Base-by-base conservation (phyloP, 345 rosid genomes). In the Carallia pectinifolia region DNA sequence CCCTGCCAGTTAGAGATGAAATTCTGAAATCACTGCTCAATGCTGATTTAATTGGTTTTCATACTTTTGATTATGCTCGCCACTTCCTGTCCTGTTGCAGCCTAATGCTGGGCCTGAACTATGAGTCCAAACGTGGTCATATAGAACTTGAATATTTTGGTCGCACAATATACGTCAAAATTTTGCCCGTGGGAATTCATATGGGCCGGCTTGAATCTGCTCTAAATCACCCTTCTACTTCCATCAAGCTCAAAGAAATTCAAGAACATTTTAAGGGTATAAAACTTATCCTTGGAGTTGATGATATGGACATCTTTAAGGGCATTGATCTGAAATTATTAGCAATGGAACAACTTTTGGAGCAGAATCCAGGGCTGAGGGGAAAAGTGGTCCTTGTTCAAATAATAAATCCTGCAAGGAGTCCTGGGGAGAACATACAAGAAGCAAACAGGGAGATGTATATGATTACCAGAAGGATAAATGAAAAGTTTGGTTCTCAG, bases 241-340 rank as follows among this genome's bases (percentile, higher is more conserved):
- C 72, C 9, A 67, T 36, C 50, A 83, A 72, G 65, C 78, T 80
- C 47, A 60, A 65, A 23, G 86, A 80, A 69, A 69, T 83, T 38
- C 78, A 69, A 69, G 54, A 73, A 48, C 80, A 75, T 71, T 83
- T 80, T 31, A n/a, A 54, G 71, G 86, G 80, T 52, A 80, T 73
- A 44, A 77, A 55, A 69, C 38, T 83, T 59, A 71, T 83, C 29
- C 67, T 83, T 53, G 86, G 86, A 17, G 76, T 78, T 17, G 86
- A 83, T 65, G 86, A 83, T 72, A 80, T 78, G 86, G 86, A 83
- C 67, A 80, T 83, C 44, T 80, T 83, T 62, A 83, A 83, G 60
- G 86, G 86, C 39, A 72, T 83, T 29, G 78, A 82, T 68, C 71
- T 80, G 58, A 80, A 83, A 71, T 62, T 83, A 58, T 61, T 80